Evolutionary conservation across 2,329 filamentous ascomycete genomes (phyloP).

Genomic region (Karstenula rhodostoma): DNA sequence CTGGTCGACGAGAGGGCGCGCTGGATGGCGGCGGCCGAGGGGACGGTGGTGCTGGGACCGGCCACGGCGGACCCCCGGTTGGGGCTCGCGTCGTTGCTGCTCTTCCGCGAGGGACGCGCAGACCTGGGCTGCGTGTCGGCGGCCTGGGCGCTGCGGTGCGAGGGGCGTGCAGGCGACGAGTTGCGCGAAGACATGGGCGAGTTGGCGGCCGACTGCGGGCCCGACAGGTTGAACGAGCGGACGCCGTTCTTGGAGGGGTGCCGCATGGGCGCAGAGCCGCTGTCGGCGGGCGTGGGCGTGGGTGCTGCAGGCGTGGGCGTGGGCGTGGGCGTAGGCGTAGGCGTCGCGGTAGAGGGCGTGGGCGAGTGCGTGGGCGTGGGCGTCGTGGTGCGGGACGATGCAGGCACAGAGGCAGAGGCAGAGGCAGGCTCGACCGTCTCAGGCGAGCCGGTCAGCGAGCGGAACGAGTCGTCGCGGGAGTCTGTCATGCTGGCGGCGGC

Average conservation of each 20-base stretch:
- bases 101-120: conserved; percentile 53
- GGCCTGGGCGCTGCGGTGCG: conserved; percentile 34
- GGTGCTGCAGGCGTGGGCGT: conserved; percentile 20
- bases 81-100: conserved; percentile 55
- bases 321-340: conserved; percentile 22
- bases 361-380: conserved; percentile 22
- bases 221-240: conserved; percentile 41
- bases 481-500: conserved; percentile 42
- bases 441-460: conserved; percentile 46
- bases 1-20: conserved; percentile 73
- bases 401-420: conserved; percentile 34
- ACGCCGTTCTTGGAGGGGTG: conserved; percentile 36
- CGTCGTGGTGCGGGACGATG: conserved; percentile 18
- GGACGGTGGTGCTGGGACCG: conserved; percentile 54
- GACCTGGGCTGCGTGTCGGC: conserved; percentile 32
- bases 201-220: conserved; percentile 48
- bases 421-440: conserved; percentile 49
- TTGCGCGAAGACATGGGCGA: conserved; percentile 59
- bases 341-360: conserved; percentile 23
- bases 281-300: conserved; percentile 26
- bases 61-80: conserved; percentile 48
- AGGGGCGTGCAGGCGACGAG: conserved; percentile 53
- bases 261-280: conserved; percentile 29
- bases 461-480: conserved; percentile 42
- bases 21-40: conserved; percentile 69